Conservation (phyloP, 352 stramenopile species). For the Pythium oligandrum region DNA sequence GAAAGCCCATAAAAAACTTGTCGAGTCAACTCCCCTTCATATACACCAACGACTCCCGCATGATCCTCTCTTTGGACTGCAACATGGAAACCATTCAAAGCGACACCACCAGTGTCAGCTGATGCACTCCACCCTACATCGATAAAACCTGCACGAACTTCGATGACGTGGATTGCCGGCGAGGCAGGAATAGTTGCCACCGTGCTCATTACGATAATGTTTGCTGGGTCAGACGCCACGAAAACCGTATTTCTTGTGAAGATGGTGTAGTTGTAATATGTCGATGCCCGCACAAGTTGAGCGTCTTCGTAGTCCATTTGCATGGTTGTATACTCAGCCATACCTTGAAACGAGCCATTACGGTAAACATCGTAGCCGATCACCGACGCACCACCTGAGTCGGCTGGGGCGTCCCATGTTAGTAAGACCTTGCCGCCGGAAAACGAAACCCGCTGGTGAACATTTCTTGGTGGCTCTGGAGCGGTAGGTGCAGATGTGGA, state of each 20-base stretch:
- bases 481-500: slow-evolving; percentile 24
- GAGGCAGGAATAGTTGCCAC: slow-evolving; percentile 13
- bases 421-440: slow-evolving; percentile 40
- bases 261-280: slow-evolving; percentile 37
- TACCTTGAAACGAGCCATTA: slow-evolving; percentile 15
- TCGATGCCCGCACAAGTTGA: slow-evolving; percentile 18
- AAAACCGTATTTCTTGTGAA: slow-evolving; percentile 24
- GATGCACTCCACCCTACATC: slow-evolving; percentile 16
- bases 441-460: slow-evolving; percentile 20
- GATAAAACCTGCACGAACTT: slow-evolving; percentile 27
- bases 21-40: slow-evolving; percentile 9
- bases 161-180: slow-evolving; percentile 11
- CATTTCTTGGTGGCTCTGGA: slow-evolving; percentile 24
- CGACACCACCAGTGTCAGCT: slow-evolving; percentile 27
- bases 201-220: slow-evolving; percentile 19
- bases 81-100: slow-evolving; percentile 1
- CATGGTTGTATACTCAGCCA: slow-evolving; percentile 1
- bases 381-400: slow-evolving; percentile 30
- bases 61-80: slow-evolving; percentile 1
- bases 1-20: slow-evolving; percentile 25
- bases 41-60: slow-evolving; percentile 12
- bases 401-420: slow-evolving; percentile 32
- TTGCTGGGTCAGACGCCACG: neutral
- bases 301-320: slow-evolving; percentile 24
- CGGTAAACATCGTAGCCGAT: slow-evolving; percentile 37